phyloP scores from a whole-genome alignment of 83 land plant species.

The Larix sibirica region DNA sequence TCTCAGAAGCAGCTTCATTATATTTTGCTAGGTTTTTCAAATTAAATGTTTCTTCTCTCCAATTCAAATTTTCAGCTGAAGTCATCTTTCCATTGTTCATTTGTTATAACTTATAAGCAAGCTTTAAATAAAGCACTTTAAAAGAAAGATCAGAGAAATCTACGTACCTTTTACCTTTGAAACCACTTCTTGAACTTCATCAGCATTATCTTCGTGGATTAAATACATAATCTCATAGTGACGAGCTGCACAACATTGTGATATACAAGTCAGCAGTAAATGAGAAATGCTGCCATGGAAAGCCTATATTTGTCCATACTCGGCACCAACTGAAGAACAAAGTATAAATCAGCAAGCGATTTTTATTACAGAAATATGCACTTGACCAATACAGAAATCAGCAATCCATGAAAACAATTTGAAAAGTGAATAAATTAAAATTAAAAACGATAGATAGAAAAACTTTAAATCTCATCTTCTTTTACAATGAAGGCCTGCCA shows the following conservation, averaged over 20 bases:
- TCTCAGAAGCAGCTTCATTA: not conserved
- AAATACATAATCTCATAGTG: conserved; percentile 96
- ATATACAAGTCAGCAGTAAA: too few species aligned
- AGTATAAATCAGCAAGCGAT: too few species aligned
- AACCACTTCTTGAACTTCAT: conserved; percentile 70
- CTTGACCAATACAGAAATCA: too few species aligned
- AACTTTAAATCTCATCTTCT: too few species aligned
- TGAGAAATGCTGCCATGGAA: too few species aligned
- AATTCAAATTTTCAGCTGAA: not conserved
- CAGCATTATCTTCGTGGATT: conserved; percentile 76
- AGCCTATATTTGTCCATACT: too few species aligned
- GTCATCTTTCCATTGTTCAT: not conserved
- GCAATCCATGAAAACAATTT: too few species aligned
- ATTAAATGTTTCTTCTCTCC: conserved; percentile 2
- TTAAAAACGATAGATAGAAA: too few species aligned
- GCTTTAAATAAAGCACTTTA: not conserved
- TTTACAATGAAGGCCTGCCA: too few species aligned
- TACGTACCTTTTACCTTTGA: conserved; percentile 76
- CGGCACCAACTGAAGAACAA: too few species aligned
- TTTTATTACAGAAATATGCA: too few species aligned
- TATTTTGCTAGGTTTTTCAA: not conserved
- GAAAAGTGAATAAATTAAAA: too few species aligned
- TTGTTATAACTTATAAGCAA: not conserved
- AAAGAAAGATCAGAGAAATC: not conserved
- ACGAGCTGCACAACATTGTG: conserved; percentile 56